Percentiles rank a stretch among this genome's conserved stretches.
Evolutionary conservation across 495 filamentous ascomycete species (phyloP).

Genomic region (Penicillium turbatum): DNA sequence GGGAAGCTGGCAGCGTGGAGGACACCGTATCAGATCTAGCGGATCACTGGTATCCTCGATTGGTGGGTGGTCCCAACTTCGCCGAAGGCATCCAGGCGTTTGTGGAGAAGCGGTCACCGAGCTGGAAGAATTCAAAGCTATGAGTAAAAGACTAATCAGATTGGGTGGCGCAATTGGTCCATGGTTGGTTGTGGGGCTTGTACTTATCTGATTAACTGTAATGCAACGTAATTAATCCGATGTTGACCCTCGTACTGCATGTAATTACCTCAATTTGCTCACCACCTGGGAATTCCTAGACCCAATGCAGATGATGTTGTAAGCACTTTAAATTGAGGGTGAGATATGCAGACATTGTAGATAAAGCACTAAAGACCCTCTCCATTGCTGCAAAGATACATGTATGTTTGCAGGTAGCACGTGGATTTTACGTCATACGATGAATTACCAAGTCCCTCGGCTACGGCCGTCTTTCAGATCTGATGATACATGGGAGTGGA

Average conservation of each 20-base stretch:
- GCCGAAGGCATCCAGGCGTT: slow-evolving; percentile 74
- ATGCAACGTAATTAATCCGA: neutral
- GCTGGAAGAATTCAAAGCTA: slow-evolving; percentile 71
- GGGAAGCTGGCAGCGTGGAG: slow-evolving; percentile 62
- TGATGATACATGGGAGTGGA: neutral
- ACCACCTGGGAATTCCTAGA: neutral
- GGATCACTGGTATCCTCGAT: slow-evolving; percentile 52
- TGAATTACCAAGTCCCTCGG: too few relatives aligned
- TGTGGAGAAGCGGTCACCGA: slow-evolving; percentile 69
- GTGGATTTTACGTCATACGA: too few relatives aligned
- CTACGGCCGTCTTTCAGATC: too few relatives aligned
- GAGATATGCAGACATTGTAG: neutral
- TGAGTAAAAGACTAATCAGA: slow-evolving; percentile 29
- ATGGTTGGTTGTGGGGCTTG: neutral
- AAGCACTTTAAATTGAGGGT: neutral
- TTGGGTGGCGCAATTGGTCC: neutral
- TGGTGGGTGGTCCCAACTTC: slow-evolving; percentile 69
- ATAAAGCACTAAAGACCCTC: neutral
- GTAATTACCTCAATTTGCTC: too few relatives aligned
- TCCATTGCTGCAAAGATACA: neutral
- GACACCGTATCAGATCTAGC: slow-evolving; percentile 56
- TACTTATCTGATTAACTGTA: slow-evolving; percentile 6
- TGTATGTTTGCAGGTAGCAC: too few relatives aligned
- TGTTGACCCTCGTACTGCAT: too few relatives aligned
- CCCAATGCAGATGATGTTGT: neutral